These are phyloP conservation scores for Linnemannia elongata DNA, from an alignment of 192 early-diverging fungal species.

Conservation along the genomic window DNA sequence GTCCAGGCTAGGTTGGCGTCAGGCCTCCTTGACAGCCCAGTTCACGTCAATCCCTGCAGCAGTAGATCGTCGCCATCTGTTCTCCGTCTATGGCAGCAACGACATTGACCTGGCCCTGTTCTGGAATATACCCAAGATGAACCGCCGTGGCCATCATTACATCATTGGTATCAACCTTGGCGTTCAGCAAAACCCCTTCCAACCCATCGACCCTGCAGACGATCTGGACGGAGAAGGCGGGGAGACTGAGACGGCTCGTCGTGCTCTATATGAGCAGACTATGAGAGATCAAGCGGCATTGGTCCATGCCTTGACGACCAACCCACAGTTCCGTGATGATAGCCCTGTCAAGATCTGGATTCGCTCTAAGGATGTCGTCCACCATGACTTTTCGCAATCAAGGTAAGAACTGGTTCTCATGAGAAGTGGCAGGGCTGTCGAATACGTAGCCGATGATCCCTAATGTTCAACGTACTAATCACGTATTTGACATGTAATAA, in stretches of 20 bases:
- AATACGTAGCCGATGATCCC: not conserved
- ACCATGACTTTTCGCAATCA: slow-evolving; percentile 61
- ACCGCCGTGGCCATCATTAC: slow-evolving; percentile 86
- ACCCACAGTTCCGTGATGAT: slow-evolving; percentile 72
- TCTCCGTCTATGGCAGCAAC: slow-evolving; percentile 89
- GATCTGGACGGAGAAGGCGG: slow-evolving; percentile 57
- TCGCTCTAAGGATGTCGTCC: slow-evolving; percentile 55
- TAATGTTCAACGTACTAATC: not conserved
- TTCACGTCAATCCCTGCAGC: slow-evolving; percentile 76
- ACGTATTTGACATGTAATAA: not conserved
- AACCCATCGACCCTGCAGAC: slow-evolving; percentile 56
- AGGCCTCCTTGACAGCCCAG: slow-evolving; percentile 68
- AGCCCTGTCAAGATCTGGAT: slow-evolving; percentile 76
- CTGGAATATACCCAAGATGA: slow-evolving; percentile 75
- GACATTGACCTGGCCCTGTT: slow-evolving; percentile 91
- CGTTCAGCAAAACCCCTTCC: slow-evolving; percentile 80
- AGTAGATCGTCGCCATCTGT: slow-evolving; percentile 68
- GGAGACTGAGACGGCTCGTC: slow-evolving; percentile 59
- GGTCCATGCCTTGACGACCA: slow-evolving; percentile 74
- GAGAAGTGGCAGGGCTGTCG: not conserved
- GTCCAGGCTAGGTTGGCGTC: slow-evolving; percentile 83
- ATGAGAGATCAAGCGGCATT: slow-evolving; percentile 74
- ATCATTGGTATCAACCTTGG: slow-evolving; percentile 93
- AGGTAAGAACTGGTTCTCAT: slow-evolving; percentile 50
- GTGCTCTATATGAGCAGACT: slow-evolving; percentile 79